Evolutionary conservation across 2,329 filamentous ascomycete species (phyloP).

Genomic region (Epichloe uncinata): DNA sequence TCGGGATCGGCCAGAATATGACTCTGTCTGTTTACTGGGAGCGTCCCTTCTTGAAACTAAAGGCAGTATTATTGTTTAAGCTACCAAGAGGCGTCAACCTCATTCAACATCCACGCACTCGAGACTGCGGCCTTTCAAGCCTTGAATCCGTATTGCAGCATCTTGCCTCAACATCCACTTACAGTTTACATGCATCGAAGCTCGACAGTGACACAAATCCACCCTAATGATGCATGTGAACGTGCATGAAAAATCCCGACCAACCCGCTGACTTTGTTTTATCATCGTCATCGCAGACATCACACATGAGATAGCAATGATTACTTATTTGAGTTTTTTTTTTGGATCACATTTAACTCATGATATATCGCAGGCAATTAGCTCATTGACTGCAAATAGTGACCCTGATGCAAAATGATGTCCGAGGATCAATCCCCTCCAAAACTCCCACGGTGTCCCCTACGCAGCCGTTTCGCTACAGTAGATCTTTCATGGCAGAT

Average conservation of each 20-base stretch:
- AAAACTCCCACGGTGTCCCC: constrained; percentile 32
- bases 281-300: not conserved
- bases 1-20: too few species aligned
- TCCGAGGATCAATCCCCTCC: constrained; percentile 32
- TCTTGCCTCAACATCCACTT: not conserved
- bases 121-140: too few species aligned
- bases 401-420: constrained; percentile 34
- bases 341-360: constrained; percentile 1
- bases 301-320: not conserved
- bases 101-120: too few species aligned
- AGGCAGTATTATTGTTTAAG: too few species aligned
- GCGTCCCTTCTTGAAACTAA: too few species aligned
- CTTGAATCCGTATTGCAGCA: not conserved
- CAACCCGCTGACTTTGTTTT: not conserved
- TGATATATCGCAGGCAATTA: constrained; percentile 13
- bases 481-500: constrained; percentile 21
- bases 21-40: too few species aligned
- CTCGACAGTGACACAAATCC: too few species aligned
- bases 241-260: too few species aligned
- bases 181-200: not conserved
- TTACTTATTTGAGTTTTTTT: not conserved
- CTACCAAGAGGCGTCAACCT: too few species aligned
- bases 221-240: too few species aligned
- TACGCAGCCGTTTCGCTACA: constrained; percentile 20
- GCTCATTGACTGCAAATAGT: constrained; percentile 24